Percentiles rank a stretch among this genome's conserved stretches.
Conservation (phyloP, 495 filamentous ascomycete species). For the Talaromyces liani region DNA sequence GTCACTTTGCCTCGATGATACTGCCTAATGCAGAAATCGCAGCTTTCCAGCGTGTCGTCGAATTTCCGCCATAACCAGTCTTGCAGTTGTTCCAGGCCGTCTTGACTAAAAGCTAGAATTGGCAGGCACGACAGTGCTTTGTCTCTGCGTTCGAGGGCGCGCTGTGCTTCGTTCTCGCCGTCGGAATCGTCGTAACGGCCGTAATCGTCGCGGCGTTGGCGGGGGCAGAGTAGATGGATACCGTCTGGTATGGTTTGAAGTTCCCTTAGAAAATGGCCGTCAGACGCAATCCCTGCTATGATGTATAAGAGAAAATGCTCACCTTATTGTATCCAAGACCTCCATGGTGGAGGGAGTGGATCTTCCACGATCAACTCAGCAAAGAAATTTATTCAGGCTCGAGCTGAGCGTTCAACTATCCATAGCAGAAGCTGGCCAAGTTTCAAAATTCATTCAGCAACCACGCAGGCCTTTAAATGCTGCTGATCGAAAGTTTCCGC, state of each 20-base stretch:
- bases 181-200: constrained; percentile 47
- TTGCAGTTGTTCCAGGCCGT: constrained; percentile 52
- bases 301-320: constrained; percentile 9
- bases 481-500: neutral
- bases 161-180: constrained; percentile 28
- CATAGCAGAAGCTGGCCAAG: neutral
- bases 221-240: constrained; percentile 43
- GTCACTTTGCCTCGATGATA: constrained; percentile 68
- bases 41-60: constrained; percentile 52
- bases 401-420: neutral
- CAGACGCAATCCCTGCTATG: neutral
- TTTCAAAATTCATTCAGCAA: neutral
- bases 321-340: constrained; percentile 36
- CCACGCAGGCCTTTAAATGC: neutral
- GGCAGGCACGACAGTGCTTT: constrained; percentile 56
- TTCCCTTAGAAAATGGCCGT: constrained; percentile 20
- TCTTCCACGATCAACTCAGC: neutral
- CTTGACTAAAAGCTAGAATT: constrained; percentile 58
- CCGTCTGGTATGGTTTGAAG: constrained; percentile 37
- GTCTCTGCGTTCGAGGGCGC: constrained; percentile 46
- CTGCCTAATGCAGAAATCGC: constrained; percentile 70
- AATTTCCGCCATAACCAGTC: constrained; percentile 49
- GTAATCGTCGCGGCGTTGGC: constrained; percentile 39
- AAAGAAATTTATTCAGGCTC: neutral
- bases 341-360: constrained; percentile 24